These are phyloP conservation scores for Lactifluus rugatus DNA, from an alignment of 768 basidiomycete species.

Conservation along the genomic window DNA sequence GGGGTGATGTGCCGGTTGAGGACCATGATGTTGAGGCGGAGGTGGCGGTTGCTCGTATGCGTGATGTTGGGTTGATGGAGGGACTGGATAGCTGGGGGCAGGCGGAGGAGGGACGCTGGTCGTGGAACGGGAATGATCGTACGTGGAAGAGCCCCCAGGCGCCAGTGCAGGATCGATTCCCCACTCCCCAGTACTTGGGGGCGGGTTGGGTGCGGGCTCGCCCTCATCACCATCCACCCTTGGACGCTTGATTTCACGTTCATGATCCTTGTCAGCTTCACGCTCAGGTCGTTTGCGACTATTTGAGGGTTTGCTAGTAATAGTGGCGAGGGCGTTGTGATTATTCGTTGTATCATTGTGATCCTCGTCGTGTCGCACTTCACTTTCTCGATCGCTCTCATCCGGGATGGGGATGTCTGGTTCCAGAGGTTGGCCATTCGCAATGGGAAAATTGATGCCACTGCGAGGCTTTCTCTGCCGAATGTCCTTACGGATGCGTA, in stretches of 20 bases:
- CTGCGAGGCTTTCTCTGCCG: slow-evolving; percentile 60
- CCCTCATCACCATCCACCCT: slow-evolving; percentile 16
- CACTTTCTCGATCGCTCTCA: slow-evolving; percentile 18
- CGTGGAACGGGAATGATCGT: slow-evolving; percentile 13
- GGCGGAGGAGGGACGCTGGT: slow-evolving; percentile 16
- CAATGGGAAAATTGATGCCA: slow-evolving; percentile 14
- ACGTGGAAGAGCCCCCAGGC: slow-evolving; percentile 11
- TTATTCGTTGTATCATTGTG: slow-evolving; percentile 15
- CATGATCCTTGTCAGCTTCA: slow-evolving; percentile 19
- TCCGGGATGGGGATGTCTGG: slow-evolving; percentile 15
- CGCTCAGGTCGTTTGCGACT: slow-evolving; percentile 17
- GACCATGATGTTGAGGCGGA: slow-evolving; percentile 15
- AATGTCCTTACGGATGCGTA: slow-evolving; percentile 87
- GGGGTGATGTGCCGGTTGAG: slow-evolving; percentile 8
- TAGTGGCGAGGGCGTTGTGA: slow-evolving; percentile 14
- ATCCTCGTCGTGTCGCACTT: slow-evolving; percentile 11
- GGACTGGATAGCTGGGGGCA: slow-evolving; percentile 5
- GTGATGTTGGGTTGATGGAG: slow-evolving; percentile 7
- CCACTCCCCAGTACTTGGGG: slow-evolving; percentile 17
- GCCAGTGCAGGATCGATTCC: slow-evolving; percentile 16
- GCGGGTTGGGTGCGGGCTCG: slow-evolving; percentile 5
- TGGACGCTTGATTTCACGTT: slow-evolving; percentile 16
- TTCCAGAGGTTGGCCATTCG: slow-evolving; percentile 6
- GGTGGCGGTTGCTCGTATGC: slow-evolving; percentile 12
- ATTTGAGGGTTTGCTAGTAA: slow-evolving; percentile 6